Conservation (phyloP, 2,329 filamentous ascomycete species). For the Tolypocladium pustulatum region DNA sequence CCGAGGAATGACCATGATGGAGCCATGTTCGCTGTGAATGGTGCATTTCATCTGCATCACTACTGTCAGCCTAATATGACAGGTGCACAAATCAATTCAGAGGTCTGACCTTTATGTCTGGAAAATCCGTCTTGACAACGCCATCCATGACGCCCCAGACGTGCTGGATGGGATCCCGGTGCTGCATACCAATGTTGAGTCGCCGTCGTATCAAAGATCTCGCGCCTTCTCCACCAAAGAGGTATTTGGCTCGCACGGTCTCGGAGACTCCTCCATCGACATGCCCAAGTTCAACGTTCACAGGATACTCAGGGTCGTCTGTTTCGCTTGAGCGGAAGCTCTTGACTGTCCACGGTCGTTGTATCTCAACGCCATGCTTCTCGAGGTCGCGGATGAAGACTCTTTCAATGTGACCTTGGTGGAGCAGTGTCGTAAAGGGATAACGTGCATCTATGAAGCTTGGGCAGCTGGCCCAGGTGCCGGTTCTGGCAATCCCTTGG, state of each 20-base stretch:
- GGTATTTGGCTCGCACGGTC: conserved; percentile 56
- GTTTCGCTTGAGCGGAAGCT: conserved; percentile 50
- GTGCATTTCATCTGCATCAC: conserved; percentile 56
- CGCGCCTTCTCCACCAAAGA: conserved; percentile 63
- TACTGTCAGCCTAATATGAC: conserved; percentile 30
- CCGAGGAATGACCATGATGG: conserved; percentile 70
- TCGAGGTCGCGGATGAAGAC: conserved; percentile 57
- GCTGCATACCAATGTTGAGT: conserved; percentile 59
- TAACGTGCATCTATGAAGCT: conserved; percentile 68
- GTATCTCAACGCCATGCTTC: conserved; percentile 48
- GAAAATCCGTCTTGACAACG: conserved; percentile 62
- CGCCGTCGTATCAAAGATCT: conserved; percentile 54
- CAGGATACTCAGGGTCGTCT: conserved; percentile 56
- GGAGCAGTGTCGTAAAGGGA: conserved; percentile 59
- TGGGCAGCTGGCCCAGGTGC: conserved; percentile 80
- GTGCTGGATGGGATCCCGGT: conserved; percentile 59
- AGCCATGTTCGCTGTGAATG: conserved; percentile 63
- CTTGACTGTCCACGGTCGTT: conserved; percentile 55
- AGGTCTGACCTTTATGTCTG: conserved; percentile 55
- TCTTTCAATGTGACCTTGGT: conserved; percentile 62
- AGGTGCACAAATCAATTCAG: neutral
- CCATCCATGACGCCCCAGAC: conserved; percentile 72
- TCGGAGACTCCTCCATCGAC: conserved; percentile 62
- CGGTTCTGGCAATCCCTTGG: conserved; percentile 52
- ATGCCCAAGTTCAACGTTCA: conserved; percentile 67